Conservation (phyloP, 2,329 filamentous ascomycete genomes). For the Niveomyces coronatus region DNA sequence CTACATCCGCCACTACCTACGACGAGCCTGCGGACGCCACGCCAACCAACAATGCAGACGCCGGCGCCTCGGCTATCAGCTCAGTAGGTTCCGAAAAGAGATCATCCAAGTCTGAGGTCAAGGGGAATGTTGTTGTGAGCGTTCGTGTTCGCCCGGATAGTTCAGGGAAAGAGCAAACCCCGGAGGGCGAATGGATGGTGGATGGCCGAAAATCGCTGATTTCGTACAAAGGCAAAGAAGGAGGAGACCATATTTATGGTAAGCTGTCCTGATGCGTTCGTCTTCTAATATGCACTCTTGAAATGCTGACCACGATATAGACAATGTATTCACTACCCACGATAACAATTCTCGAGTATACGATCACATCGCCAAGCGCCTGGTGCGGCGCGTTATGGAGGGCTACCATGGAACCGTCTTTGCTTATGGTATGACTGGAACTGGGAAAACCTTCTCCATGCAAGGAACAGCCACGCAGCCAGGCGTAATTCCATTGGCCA, state of each 20-base stretch:
- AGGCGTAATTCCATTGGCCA: constrained; percentile 91
- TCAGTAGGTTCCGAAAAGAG: constrained; percentile 31
- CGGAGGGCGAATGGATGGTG: constrained; percentile 83
- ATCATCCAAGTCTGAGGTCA: constrained; percentile 55
- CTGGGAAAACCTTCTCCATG: constrained; percentile 99
- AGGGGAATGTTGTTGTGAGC: constrained; percentile 93
- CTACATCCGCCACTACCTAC: constrained; percentile 79
- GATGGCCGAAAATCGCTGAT: constrained; percentile 76
- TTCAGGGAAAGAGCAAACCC: constrained; percentile 46
- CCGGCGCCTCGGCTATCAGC: constrained; percentile 16
- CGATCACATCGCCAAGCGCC: constrained; percentile 82
- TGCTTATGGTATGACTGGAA: constrained; percentile 97
- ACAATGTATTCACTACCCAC: constrained; percentile 91
- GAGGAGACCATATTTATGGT: constrained; percentile 90
- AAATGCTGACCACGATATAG: constrained; percentile 85
- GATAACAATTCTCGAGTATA: constrained; percentile 95
- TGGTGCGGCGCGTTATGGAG: constrained; percentile 96
- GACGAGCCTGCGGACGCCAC: constrained; percentile 61
- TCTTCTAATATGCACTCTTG: constrained; percentile 67
- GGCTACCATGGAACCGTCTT: constrained; percentile 98
- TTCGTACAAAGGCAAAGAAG: constrained; percentile 77
- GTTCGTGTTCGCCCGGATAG: constrained; percentile 84
- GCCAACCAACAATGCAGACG: constrained; percentile 20
- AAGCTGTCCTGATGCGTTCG: constrained; percentile 22
- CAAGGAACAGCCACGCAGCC: constrained; percentile 93